Evolutionary conservation across 208 protist species (phyloP).

Genomic region (Naegleria lovaniensis): DNA sequence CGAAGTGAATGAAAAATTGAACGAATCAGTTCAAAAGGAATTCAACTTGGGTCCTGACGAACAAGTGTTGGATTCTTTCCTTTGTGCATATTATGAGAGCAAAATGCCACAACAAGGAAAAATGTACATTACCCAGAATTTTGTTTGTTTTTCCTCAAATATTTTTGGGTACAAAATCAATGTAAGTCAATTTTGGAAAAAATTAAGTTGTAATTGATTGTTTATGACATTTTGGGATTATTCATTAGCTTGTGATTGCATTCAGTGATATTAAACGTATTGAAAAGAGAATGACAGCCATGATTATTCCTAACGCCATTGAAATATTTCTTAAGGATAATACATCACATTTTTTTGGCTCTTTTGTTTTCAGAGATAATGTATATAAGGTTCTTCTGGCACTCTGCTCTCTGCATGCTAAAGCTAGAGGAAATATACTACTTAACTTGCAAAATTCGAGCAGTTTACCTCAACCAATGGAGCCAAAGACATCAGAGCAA

Average conservation of each 20-base stretch:
- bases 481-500: not conserved
- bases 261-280: conserved; percentile 1
- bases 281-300: conserved; percentile 21
- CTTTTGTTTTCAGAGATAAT: conserved; percentile 28
- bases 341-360: conserved; percentile 24
- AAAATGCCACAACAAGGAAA: conserved; percentile 15
- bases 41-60: not conserved
- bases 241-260: conserved; percentile 4
- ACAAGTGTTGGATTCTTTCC: not conserved
- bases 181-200: not conserved
- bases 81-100: conserved; percentile 23
- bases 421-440: conserved; percentile 12
- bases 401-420: not conserved
- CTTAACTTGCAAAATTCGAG: too few species aligned
- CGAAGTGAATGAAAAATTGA: not conserved
- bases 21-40: not conserved
- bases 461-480: not conserved
- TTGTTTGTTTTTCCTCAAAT: conserved; percentile 24
- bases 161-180: conserved; percentile 29
- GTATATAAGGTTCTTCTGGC: not conserved
- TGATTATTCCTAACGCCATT: conserved; percentile 28
- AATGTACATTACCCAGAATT: conserved; percentile 28
- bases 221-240: too few species aligned
- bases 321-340: conserved; percentile 3
- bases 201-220: too few species aligned